Base-by-base conservation (phyloP, 345 rosid species). In the Hibiscus trionum region DNA sequence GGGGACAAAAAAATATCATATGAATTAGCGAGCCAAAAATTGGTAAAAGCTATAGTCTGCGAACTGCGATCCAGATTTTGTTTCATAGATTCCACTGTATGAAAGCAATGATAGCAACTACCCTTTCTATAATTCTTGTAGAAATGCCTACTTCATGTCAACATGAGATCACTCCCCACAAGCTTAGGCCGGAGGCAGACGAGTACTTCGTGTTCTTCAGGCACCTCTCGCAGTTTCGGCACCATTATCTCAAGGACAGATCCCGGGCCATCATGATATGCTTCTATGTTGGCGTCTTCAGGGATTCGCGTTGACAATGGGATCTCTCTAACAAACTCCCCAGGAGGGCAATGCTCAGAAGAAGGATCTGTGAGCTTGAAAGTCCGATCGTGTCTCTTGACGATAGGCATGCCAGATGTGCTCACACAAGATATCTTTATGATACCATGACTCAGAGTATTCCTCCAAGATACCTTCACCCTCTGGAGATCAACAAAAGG, bases 321-420 rank as follows among this genome's bases (percentile, higher is more conserved):
- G 66, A 95, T 91, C 68, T 89, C 98, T 84, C 99, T 82, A 70
- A 95, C 85, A 67, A 95, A 95, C 55, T 95, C 99, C 73, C 99
- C 99, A 0, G 98, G 97, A 77, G 96, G 98, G 79, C 99, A 95
- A 72, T 92, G 99, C 87, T 95, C 99, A 0, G 99, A 86, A 24
- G 88, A 74, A 47, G 94, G 91, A 84, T 95, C 99, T 17, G 96
- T 85, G 49, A 95, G 84, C 83, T 95, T 95, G 85, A 95, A 92
- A 11, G 98, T 92, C 80, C 97, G 83, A 26, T 92, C 97, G 49
- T 83, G 95, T 79, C 91, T 84, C 82, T 90, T 89, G 79, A 95
- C 85, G 83, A 88, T 85, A 17, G 96, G 93, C 77, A 84, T 70
- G 50, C 91, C 64, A 10, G 99, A 90, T 37, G 85, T 89, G 83